Percentiles rank a stretch among this genome's conserved stretches.
phyloP scores from a whole-genome alignment of 2,329 filamentous ascomycete species.

The Arthroderma sp. region DNA sequence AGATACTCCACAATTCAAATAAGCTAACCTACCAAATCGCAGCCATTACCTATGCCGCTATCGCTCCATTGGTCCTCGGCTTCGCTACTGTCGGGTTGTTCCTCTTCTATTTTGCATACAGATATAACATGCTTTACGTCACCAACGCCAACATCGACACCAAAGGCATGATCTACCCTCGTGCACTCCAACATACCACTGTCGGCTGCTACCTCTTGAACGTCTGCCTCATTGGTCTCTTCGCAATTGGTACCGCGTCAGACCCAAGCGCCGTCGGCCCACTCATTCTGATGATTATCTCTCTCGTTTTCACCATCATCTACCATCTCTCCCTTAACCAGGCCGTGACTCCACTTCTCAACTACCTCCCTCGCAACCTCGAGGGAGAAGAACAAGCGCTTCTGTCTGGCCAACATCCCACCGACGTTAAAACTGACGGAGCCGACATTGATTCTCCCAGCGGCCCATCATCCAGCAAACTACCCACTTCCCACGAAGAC shows the following conservation, averaged over 20 bases:
- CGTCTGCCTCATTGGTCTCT: slow-evolving; percentile 71
- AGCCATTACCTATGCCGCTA: slow-evolving; percentile 76
- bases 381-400: slow-evolving; percentile 37
- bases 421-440: slow-evolving; percentile 15
- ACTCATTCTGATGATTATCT: slow-evolving; percentile 60
- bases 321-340: slow-evolving; percentile 59
- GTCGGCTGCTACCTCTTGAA: slow-evolving; percentile 73
- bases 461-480: slow-evolving; percentile 19
- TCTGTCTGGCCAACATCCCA: slow-evolving; percentile 2
- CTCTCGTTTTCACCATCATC: slow-evolving; percentile 60
- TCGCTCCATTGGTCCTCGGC: slow-evolving; percentile 70
- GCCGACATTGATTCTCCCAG: slow-evolving; percentile 12
- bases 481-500: slow-evolving; percentile 17
- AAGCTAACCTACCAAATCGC: slow-evolving; percentile 11
- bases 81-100: slow-evolving; percentile 69
- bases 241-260: slow-evolving; percentile 54
- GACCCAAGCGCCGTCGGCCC: slow-evolving; percentile 53
- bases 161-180: slow-evolving; percentile 74
- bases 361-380: slow-evolving; percentile 65
- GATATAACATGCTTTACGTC: slow-evolving; percentile 84
- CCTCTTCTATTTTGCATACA: slow-evolving; percentile 75
- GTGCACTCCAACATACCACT: slow-evolving; percentile 75
- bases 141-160: slow-evolving; percentile 72
- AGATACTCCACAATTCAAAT: neutral
- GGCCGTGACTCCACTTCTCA: slow-evolving; percentile 62